Evolutionary conservation across 2,329 filamentous ascomycete genomes (phyloP), one percentile per base, ranked within the genome.

Genomic region (Fusarium nurragi): DNA sequence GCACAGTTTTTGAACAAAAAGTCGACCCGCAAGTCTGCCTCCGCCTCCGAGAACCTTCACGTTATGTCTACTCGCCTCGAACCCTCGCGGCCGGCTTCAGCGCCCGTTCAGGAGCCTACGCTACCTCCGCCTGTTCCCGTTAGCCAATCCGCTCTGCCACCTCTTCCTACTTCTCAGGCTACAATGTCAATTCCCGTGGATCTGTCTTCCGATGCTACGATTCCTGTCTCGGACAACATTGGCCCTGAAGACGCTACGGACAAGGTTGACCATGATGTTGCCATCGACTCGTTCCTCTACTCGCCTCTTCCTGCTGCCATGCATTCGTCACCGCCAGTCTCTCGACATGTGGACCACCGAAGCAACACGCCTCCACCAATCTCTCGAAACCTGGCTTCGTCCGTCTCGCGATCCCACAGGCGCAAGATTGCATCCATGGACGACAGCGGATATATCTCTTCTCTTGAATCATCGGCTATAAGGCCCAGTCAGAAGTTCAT

Each of bases 391-490:
- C 80, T 84, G 34, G 80, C 84, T 36, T 89, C 89, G 19, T 91
- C 91, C n/a, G 84, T 84, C 39, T 80, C 82, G 47, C 88, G 87
- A 48, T 86, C 88, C 36, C 88, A 90, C 67, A 92, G 92, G 78
- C 89, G 91, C 67, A 94, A 93, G 76, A 87, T 91, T 71, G 86
- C 86, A 26, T 90, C 90, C 13, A 90, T 96, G 81, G 92, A 86
- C 72, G 95, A 99, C 77, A 98, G 94, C 75, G 95, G 95, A 37
- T 99, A 98, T 77, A 97, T 97, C 75, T 98, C 95, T 2, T 97
- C 94, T 0, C 84, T 98, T 18, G 94, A 97, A 70, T 98, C 95
- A 4, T 98, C 95, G 0, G 93, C 86, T 14, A 86, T 92, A 75
- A 87, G 94, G 58, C 88, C 90, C 44, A 88, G 89, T 64, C 85